phyloP scores from a whole-genome alignment of 805 yeast genomes.

The Phaffomyces antillensis region DNA sequence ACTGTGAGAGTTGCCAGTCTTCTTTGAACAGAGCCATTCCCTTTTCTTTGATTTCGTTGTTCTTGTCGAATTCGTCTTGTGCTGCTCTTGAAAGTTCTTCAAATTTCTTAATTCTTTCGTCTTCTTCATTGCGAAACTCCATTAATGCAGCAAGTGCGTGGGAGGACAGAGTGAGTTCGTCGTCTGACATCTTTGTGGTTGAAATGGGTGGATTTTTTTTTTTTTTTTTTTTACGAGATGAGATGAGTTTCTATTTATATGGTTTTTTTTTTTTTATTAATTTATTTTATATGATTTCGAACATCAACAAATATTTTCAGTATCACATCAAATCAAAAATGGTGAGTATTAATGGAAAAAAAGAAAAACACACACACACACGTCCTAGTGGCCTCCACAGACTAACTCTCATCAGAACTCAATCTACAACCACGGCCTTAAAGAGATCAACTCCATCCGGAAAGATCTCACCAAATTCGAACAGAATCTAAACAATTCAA shows the following conservation, averaged over 20 bases:
- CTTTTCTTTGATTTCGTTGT: slow-evolving; percentile 25
- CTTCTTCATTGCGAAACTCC: slow-evolving; percentile 58
- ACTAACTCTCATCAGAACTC: slow-evolving; percentile 50
- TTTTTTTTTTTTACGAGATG: background rate
- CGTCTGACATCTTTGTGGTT: background rate
- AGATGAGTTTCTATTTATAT: no score
- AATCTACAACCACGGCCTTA: slow-evolving; percentile 81
- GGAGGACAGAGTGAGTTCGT: slow-evolving; percentile 31
- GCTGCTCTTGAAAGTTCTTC: slow-evolving; percentile 64
- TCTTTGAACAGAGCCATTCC: slow-evolving; percentile 76
- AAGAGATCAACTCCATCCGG: slow-evolving; percentile 69
- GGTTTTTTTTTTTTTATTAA: no score
- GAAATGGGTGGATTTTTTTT: background rate
- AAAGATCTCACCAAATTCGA: slow-evolving; percentile 66
- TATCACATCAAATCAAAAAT: background rate
- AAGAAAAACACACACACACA: no score
- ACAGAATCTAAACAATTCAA: slow-evolving; percentile 34
- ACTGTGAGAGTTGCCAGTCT: slow-evolving; percentile 93
- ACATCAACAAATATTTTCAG: no score
- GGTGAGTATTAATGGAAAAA: slow-evolving; percentile 1
- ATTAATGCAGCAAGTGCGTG: slow-evolving; percentile 46
- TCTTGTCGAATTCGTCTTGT: slow-evolving; percentile 28
- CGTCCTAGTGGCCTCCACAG: background rate
- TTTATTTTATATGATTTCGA: no score
- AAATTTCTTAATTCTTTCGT: slow-evolving; percentile 52